Percentiles rank a stretch among this genome's conserved stretches.
These are phyloP conservation scores for Aspergillus pseudoglaucus DNA, from an alignment of 2,329 filamentous ascomycete species.

Conservation along the genomic window DNA sequence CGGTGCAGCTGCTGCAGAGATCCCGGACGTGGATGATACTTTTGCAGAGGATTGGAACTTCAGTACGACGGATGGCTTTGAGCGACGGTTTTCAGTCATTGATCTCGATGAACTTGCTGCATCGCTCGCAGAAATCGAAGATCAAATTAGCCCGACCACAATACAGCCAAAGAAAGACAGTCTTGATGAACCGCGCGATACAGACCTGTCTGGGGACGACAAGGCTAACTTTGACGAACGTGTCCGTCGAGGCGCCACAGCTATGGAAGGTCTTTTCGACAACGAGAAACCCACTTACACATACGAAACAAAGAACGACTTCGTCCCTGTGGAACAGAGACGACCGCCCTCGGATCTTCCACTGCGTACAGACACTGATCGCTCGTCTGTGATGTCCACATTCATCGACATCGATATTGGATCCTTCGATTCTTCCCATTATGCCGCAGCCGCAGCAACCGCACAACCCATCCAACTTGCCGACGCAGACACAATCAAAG, in stretches of 20 bases:
- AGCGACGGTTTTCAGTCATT: slow-evolving; percentile 45
- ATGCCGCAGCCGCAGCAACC: slow-evolving; percentile 47
- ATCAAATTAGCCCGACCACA: slow-evolving; percentile 31
- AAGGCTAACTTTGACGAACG: slow-evolving; percentile 52
- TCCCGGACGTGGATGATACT: slow-evolving; percentile 37
- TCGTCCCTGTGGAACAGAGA: slow-evolving; percentile 37
- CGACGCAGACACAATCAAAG: slow-evolving; percentile 50
- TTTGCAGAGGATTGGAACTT: slow-evolving; percentile 57
- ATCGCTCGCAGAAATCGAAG: slow-evolving; percentile 39
- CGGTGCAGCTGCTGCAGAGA: slow-evolving; percentile 52
- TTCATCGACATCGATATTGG: slow-evolving; percentile 54
- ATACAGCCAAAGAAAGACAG: slow-evolving; percentile 19
- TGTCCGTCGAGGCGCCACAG: slow-evolving; percentile 50
- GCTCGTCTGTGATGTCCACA: slow-evolving; percentile 43
- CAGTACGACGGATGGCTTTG: slow-evolving; percentile 57
- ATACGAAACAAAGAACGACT: slow-evolving; percentile 49
- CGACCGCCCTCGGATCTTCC: slow-evolving; percentile 50
- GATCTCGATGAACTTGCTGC: slow-evolving; percentile 41
- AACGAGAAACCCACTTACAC: slow-evolving; percentile 51
- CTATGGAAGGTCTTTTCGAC: slow-evolving; percentile 54
- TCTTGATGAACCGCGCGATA: slow-evolving; percentile 23
- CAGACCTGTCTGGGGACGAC: slow-evolving; percentile 37
- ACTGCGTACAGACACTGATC: slow-evolving; percentile 40
- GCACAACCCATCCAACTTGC: slow-evolving; percentile 47
- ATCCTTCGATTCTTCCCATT: slow-evolving; percentile 43